A percentile compares a stretch with the other conserved stretches of the same genome.
Evolutionary conservation across 768 basidiomycete genomes (phyloP).

Genomic region (Tubosaeta sp.): DNA sequence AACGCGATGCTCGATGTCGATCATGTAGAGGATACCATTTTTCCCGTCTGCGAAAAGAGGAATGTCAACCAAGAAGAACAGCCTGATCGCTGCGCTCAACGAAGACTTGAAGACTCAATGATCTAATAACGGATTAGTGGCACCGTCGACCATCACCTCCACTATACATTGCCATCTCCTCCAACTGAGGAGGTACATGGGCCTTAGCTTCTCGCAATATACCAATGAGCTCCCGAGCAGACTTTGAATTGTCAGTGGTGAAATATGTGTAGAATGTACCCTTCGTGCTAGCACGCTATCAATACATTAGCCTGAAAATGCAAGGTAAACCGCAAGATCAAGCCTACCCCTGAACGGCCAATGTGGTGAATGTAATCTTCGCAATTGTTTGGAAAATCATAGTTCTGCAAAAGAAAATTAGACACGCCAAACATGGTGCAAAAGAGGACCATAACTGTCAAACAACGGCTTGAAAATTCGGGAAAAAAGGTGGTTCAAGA

Average conservation of each 20-base stretch:
- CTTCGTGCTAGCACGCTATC: constrained; percentile 83
- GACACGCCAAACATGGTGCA: too few species aligned
- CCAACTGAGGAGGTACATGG: constrained; percentile 79
- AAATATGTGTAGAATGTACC: constrained; percentile 95
- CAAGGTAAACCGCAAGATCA: constrained; percentile 1
- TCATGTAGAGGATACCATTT: too few species aligned
- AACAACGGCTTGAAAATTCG: constrained; percentile 5
- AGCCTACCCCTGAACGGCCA: constrained; percentile 85
- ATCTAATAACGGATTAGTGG: too few species aligned
- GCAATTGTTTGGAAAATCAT: constrained; percentile 97
- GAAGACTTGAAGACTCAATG: too few species aligned
- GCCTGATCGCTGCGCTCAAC: too few species aligned
- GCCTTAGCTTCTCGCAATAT: constrained; percentile 89
- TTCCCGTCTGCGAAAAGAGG: too few species aligned
- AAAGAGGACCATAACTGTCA: constrained; percentile 69
- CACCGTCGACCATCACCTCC: constrained; percentile 75
- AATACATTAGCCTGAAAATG: constrained; percentile 13
- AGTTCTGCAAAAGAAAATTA: constrained; percentile 54
- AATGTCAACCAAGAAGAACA: too few species aligned
- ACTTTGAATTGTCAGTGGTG: constrained; percentile 93
- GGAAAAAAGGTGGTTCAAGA: neutral
- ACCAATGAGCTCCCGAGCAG: constrained; percentile 83
- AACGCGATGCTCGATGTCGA: too few species aligned
- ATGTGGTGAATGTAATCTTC: constrained; percentile 99
- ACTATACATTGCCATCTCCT: constrained; percentile 89